A percentile compares a stretch with the other conserved stretches of the same genome.
Conservation (phyloP, 2,329 filamentous ascomycete genomes). For the Magnaporthiopsis poae region DNA sequence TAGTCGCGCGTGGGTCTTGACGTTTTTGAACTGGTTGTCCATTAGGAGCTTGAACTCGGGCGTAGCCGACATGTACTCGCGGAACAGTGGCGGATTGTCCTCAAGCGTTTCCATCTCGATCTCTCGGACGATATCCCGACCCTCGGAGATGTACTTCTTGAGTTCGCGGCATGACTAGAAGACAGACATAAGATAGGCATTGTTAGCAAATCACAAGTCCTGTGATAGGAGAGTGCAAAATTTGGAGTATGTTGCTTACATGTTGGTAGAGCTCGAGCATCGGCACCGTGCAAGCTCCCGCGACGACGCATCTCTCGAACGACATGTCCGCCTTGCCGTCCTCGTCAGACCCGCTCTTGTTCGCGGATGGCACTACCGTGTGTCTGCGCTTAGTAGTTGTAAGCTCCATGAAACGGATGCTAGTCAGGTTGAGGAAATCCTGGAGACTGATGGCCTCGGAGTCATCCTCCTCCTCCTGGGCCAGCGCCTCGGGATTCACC, state of each 20-base stretch:
- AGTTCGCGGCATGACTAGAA: slow-evolving; percentile 75
- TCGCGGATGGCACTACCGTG: slow-evolving; percentile 54
- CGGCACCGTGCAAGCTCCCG: slow-evolving; percentile 81
- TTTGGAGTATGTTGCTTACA: background rate
- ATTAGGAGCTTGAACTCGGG: slow-evolving; percentile 76
- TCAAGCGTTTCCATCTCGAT: slow-evolving; percentile 82
- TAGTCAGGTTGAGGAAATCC: slow-evolving; percentile 89
- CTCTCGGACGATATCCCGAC: slow-evolving; percentile 76
- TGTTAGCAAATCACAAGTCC: slow-evolving; percentile 18
- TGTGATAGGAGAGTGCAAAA: background rate
- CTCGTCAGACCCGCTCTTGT: slow-evolving; percentile 22
- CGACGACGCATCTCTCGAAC: slow-evolving; percentile 72
- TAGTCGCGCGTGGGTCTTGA: slow-evolving; percentile 83
- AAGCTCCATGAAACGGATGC: slow-evolving; percentile 95
- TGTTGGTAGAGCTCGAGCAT: slow-evolving; percentile 93
- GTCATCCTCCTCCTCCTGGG: slow-evolving; percentile 36
- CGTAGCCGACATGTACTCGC: slow-evolving; percentile 78
- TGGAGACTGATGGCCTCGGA: slow-evolving; percentile 68
- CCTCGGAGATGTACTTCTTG: slow-evolving; percentile 93
- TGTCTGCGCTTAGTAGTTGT: slow-evolving; percentile 90
- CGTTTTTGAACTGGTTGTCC: slow-evolving; percentile 95
- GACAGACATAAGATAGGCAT: slow-evolving; percentile 19
- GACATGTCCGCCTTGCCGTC: slow-evolving; percentile 40
- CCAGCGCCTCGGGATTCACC: slow-evolving; percentile 18
- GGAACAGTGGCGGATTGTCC: slow-evolving; percentile 84